Evolutionary conservation across 2,329 filamentous ascomycete species (phyloP).

Genomic region (Orbilia javanica): DNA sequence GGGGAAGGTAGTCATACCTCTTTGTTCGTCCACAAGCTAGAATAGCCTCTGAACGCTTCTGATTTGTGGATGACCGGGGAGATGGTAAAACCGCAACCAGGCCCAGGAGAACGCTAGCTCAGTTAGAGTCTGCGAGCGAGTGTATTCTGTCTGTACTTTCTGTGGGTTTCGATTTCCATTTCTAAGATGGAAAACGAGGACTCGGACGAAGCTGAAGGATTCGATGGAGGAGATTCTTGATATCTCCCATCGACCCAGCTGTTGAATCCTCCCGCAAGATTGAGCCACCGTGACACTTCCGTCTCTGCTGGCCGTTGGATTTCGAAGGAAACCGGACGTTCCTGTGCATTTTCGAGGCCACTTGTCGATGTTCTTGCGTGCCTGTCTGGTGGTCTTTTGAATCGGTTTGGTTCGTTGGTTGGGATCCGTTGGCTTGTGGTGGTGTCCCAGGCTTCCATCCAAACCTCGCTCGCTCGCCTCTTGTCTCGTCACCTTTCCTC

Average conservation of each 20-base stretch:
- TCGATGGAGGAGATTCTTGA: conserved; percentile 13
- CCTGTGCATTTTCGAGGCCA: background rate
- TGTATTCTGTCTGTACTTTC: background rate
- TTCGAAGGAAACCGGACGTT: conserved; percentile 7
- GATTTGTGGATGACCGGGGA: conserved; percentile 46
- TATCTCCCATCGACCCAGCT: background rate
- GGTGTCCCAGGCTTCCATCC: conserved; percentile 28
- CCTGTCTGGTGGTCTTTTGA: conserved; percentile 13
- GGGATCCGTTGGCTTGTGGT: background rate
- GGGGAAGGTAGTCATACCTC: conserved; percentile 46
- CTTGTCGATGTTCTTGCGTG: background rate
- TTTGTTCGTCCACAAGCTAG: conserved; percentile 22
- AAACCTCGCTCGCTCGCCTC: conserved; percentile 30
- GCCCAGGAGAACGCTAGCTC: conserved; percentile 16
- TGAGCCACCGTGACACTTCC: background rate
- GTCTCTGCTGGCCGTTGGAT: background rate
- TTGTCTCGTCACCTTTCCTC: conserved; percentile 33
- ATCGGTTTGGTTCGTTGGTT: conserved; percentile 16
- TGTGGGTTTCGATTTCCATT: conserved; percentile 28
- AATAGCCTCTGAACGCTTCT: conserved; percentile 19
- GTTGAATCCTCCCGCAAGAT: background rate
- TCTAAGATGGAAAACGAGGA: conserved; percentile 6
- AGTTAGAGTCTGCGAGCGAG: background rate
- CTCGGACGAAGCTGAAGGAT: conserved; percentile 27
- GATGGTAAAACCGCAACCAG: conserved; percentile 53